These are phyloP conservation scores for Thuidium tamariscinum DNA, from an alignment of 225 moss, liverwort and hornwort species.

Conservation along the genomic window DNA sequence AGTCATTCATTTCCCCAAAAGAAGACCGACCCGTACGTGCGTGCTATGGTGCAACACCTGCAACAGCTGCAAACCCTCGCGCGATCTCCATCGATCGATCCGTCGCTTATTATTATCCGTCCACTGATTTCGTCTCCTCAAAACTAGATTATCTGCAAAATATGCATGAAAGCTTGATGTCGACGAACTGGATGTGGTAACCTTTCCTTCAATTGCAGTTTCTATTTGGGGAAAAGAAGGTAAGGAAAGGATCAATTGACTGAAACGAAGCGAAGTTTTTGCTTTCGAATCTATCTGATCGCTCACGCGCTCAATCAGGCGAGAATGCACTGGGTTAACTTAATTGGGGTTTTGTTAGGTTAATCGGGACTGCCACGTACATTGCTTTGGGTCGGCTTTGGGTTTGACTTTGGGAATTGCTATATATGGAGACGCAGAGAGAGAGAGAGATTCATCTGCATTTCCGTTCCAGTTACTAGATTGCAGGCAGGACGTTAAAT, in stretches of 20 bases:
- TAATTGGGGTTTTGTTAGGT: background rate
- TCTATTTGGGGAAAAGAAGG: background rate
- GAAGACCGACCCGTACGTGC: background rate
- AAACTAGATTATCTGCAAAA: background rate
- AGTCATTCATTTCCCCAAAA: background rate
- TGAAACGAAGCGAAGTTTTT: background rate
- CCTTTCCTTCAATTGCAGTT: background rate
- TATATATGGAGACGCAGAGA: background rate
- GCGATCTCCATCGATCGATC: background rate
- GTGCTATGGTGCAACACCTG: background rate
- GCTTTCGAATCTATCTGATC: too few relatives aligned
- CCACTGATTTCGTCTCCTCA: background rate
- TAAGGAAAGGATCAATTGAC: background rate
- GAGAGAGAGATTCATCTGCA: too few relatives aligned
- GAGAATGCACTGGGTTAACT: background rate
- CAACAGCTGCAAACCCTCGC: background rate
- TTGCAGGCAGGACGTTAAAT: too few relatives aligned
- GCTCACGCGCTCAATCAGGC: too few relatives aligned
- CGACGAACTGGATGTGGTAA: background rate
- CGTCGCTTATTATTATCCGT: too few relatives aligned
- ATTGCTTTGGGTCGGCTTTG: background rate
- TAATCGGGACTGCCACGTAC: background rate
- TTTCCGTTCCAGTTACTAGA: background rate
- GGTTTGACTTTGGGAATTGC: background rate
- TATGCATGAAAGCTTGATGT: background rate